Percentiles rank a stretch among this genome's conserved stretches.
Conservation (phyloP, 805 yeast genomes). For the Kazachstania martiniae region DNA sequence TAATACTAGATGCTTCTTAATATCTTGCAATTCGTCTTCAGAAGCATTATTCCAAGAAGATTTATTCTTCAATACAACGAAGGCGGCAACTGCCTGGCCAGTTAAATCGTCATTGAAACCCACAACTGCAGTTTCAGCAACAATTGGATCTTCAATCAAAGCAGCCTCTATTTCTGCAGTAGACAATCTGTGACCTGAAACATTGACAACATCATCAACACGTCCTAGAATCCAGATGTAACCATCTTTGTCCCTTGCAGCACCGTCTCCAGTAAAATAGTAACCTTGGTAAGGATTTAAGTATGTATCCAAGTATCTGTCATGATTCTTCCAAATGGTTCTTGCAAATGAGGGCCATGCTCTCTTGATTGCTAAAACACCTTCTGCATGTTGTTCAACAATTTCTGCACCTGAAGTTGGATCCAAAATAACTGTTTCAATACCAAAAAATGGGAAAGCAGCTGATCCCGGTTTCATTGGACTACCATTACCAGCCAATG, state of each 20-base stretch:
- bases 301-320: slow-evolving; percentile 70
- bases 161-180: slow-evolving; percentile 86
- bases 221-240: slow-evolving; percentile 80
- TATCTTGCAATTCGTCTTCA: slow-evolving; percentile 38
- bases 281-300: slow-evolving; percentile 71
- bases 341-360: slow-evolving; percentile 86
- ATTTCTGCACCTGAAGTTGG: slow-evolving; percentile 66
- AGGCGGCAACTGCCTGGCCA: slow-evolving; percentile 80
- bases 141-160: slow-evolving; percentile 55
- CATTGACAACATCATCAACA: slow-evolving; percentile 83
- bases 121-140: slow-evolving; percentile 74
- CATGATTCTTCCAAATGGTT: slow-evolving; percentile 69
- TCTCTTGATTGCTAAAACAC: slow-evolving; percentile 60
- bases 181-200: slow-evolving; percentile 78
- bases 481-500: slow-evolving; percentile 63
- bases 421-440: slow-evolving; percentile 61
- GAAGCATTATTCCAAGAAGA: slow-evolving; percentile 22
- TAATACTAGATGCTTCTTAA: slow-evolving; percentile 52
- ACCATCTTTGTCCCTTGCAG: slow-evolving; percentile 76
- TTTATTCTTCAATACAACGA: slow-evolving; percentile 58
- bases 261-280: slow-evolving; percentile 86
- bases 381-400: slow-evolving; percentile 62
- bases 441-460: slow-evolving; percentile 76
- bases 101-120: slow-evolving; percentile 77
- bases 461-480: slow-evolving; percentile 84